A percentile compares a stretch with the other conserved stretches of the same genome.
These are phyloP conservation scores for Phytophthora cajani DNA, from an alignment of 352 stramenopile genomes.

Conservation along the genomic window DNA sequence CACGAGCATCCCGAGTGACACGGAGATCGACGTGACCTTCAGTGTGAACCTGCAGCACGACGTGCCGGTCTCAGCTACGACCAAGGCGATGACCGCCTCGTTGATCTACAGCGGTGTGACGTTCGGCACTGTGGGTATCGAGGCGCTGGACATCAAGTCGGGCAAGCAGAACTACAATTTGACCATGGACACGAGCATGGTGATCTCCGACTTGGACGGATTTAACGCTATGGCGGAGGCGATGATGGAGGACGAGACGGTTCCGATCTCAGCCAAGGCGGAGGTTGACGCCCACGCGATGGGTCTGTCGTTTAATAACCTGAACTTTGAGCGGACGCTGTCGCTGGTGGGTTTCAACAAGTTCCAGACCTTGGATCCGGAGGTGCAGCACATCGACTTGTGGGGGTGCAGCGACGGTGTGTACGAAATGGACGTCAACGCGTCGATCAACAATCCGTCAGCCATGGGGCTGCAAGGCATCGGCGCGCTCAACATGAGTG, in stretches of 20 bases:
- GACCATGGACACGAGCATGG: slow-evolving; percentile 40
- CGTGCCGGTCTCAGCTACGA: slow-evolving; percentile 43
- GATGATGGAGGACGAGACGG: slow-evolving; percentile 44
- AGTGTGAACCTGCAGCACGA: slow-evolving; percentile 62
- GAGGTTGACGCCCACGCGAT: slow-evolving; percentile 47
- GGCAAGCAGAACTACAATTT: slow-evolving; percentile 61
- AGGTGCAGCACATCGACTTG: slow-evolving; percentile 60
- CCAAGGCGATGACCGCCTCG: slow-evolving; percentile 44
- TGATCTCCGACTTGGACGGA: slow-evolving; percentile 48
- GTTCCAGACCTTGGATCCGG: slow-evolving; percentile 41
- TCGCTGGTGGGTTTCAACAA: slow-evolving; percentile 56
- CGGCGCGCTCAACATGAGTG: slow-evolving; percentile 67
- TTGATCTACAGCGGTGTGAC: slow-evolving; percentile 46
- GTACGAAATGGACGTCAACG: slow-evolving; percentile 63
- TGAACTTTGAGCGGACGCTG: slow-evolving; percentile 58
- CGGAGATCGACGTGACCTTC: slow-evolving; percentile 51
- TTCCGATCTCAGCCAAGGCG: slow-evolving; percentile 46
- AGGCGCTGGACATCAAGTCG: slow-evolving; percentile 52
- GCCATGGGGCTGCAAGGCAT: slow-evolving; percentile 59
- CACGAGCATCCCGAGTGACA: slow-evolving; percentile 43
- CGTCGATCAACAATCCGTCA: slow-evolving; percentile 57
- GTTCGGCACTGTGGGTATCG: slow-evolving; percentile 54
- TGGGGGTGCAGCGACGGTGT: slow-evolving; percentile 41
- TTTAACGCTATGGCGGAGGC: slow-evolving; percentile 52
- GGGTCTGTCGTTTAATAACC: slow-evolving; percentile 51